Evolutionary conservation across 139 green algal species (phyloP), one percentile per base, ranked within the genome.

Genomic region (Chlorella sorokiniana): DNA sequence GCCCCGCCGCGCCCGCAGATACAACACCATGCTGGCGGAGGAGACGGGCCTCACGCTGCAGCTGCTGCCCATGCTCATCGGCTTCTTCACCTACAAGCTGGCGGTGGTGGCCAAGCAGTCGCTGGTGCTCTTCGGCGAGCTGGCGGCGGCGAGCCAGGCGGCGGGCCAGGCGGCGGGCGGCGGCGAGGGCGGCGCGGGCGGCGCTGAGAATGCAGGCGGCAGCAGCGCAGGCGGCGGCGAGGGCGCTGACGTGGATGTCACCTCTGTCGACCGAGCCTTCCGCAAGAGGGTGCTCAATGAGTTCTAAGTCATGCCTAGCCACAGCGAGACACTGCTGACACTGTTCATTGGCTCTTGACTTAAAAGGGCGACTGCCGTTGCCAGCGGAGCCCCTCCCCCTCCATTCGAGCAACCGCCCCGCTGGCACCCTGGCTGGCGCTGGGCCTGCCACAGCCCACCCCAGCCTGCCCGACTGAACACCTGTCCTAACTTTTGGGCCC

Each of bases 21-120:
- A 90, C 84, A 95, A 95, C 78, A 41, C 35, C 33, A 42, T 97
- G 56, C 85, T 91, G 56, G 92, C 87, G 5, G 89, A 90, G 1
- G 31, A 92, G 27, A 85, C 85, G 9, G 94, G 93, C 29, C 31
- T 98, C 29, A 84, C 85, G 0, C 87, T 99, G 75, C 74, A 97
- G 81, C 87, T 99, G 79, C 87, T 98, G 80, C 91, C 93, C 64
- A 96, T 98, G 86, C 90, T 99, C 41, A 76, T 96, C 38, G 96
- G 96, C 54, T 99, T 99, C 86, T 97, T 98, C 86, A 99, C 96
- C 1, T 99, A 99, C 93, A 98, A 99, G 88, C 70, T 88, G 9
- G 94, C 92, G 1, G 89, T 98, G 2, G 23, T 96, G 0, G 80
- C 83, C 20, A 81, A 72, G 76, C 86, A 88, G 78, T 69, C 64